Evolutionary conservation across 1,284 basidiomycete species (phyloP), one percentile per base, ranked within the genome.

Genomic region (Singerocomus inundabilis): DNA sequence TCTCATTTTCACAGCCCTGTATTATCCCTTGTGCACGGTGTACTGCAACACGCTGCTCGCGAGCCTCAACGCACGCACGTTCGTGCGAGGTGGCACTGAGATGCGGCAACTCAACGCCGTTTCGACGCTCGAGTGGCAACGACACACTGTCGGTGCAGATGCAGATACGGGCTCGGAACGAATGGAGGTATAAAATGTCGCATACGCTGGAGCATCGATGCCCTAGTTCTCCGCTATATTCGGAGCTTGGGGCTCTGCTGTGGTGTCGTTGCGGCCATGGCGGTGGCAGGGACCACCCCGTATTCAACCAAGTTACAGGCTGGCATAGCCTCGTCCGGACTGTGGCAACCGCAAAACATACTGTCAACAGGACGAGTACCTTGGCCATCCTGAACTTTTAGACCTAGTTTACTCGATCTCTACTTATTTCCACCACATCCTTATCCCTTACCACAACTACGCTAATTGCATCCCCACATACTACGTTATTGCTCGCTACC

Each of bases 21-120:
- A 61, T 33, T 62, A 57, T 30, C 65, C 70, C 11, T 50, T 70
- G 26, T 66, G 67, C 41, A 57, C 66, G 31, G 54, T 70, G 28
- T 69, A 70, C 42, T 59, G 64, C 40, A 69, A 66, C 49, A 68
- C 64, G 25, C 44, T 70, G 2, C 59, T 71, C 26, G 64, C 58
- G 32, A 71, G 56, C 45, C 57, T 70, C 44, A 68, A 69, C 25
- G 46, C 51, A 0, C 66, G 59, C 18, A 32, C 52, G 28, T 65
- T 52, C 39, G 28, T 33, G 6, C 59, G 59, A 5, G 50, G 49
- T 24, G 32, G 44, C 18, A 44, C 18, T 4, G 49, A 48, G 5
- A 40, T 6, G 9, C 41, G n/a, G 30, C 29, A 51, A 29, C 26
- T 40, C 5, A 33, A 48, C 12, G 13, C 10, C 15, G 6, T 29